Base-by-base conservation (phyloP, 441 rosid species). In the Kokia cookei region DNA sequence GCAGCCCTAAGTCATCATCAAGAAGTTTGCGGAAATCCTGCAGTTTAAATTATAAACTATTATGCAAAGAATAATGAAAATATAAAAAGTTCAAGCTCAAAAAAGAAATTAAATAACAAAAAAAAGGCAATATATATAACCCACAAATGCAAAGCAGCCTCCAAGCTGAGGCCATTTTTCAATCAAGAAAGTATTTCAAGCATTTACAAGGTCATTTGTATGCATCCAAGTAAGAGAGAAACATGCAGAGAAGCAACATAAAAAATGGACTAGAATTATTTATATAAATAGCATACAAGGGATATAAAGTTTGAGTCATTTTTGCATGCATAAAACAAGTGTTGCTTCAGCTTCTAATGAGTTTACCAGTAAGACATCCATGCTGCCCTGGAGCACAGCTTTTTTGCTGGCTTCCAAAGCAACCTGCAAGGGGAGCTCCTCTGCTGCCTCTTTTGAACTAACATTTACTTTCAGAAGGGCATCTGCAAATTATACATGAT, bases 11-110 rank as follows among this genome's bases (percentile, higher is more conserved):
- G 77, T 85, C 82, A 71, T 89, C 96, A 73, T 87, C 93, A 80
- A 92, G 88, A 84, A 96, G 91, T 76, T 82, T 89, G 71, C 85
- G 93, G 80, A 92, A 89, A 76, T 85, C 92, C 98, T 96, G 87
- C 62, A 78, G 71, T 65, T 53, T 55, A 43, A 3, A n/a, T 45
- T 42, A 69, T 15, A 62, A 61, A 53, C 42, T 63, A 64, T 35
- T 14, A 7, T 35, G 17, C 40, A 27, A 19, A 26, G 65, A 63
- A 55, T 19, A 65, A 62, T 53, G 60, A 45, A 65, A 45, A 22
- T 13, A 14, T 13, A 59, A 29, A 47, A 71, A 45, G 35, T 15
- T 17, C 19, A 47, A 42, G 40, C 14, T n/a, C 12, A 59, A 24
- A 42, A 71, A 3, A 42, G 17, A 57, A 54, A 24, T 32, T 9